Base-by-base conservation (phyloP, 1,284 basidiomycete species). In the Mycena citricolor region DNA sequence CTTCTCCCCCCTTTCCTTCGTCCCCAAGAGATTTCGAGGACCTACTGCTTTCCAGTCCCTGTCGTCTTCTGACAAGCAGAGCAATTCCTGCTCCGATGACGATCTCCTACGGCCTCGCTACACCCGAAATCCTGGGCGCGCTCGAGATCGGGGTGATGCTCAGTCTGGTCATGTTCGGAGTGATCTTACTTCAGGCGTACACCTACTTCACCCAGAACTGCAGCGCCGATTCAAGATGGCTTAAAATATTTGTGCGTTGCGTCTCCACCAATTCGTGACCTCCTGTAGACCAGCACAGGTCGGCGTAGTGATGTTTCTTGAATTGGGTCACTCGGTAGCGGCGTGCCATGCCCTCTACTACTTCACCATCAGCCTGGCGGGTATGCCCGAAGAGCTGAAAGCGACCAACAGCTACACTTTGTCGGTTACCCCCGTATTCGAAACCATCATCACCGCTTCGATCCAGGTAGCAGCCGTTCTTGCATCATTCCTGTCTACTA, bases 71-170 rank as follows among this genome's bases (percentile, higher is more conserved):
- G n/a, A n/a, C n/a, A n/a, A n/a, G n/a, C n/a, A n/a, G n/a, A n/a
- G n/a, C n/a, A n/a, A n/a, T n/a, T n/a, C n/a, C n/a, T n/a, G n/a
- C n/a, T n/a, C n/a, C n/a, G n/a, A n/a, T n/a, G n/a, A n/a, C n/a
- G n/a, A n/a, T n/a, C n/a, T n/a, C n/a, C n/a, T n/a, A 29, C 32
- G 44, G 49, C 40, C 16, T 51, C 23, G 49, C 45, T 28, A 2
- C 44, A 6, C 49, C 49, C 2, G 3, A 36, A 5, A 32, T 35
- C 22, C 45, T 59, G 4, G 56, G 57, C 22, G 54, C 53, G 1
- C 40, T 59, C 42, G 54, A 57, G 23, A 51, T 59, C n/a, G 57
- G 53, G 10, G 30, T 32, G 30, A 16, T 32, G 14, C 13, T 6
- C 30, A 32, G 13, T n/a, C 13, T 32, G 30, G 30, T 32, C 30